Base-by-base conservation (phyloP, 1,284 basidiomycete species). In the Sanghuangporus sanghuang region DNA sequence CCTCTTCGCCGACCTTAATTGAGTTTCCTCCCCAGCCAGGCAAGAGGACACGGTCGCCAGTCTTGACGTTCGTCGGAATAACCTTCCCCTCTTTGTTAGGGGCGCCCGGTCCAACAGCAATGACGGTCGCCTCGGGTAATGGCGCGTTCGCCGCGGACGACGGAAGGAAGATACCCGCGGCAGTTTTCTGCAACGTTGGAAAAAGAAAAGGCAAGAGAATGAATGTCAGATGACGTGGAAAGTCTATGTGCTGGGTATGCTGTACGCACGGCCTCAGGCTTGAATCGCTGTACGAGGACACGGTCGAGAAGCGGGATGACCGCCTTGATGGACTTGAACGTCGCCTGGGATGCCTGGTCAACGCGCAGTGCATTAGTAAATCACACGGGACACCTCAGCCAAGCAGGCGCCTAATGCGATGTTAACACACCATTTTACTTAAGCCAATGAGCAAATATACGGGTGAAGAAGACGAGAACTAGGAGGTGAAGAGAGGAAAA, bases 1-100 rank as follows among this genome's bases (percentile, higher is more conserved):
- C 95, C 74, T 98, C 96, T 38, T 99, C 96, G 64, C 95, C 96
- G 61, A 99, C 87, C 79, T 98, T 99, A 79, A 99, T 96, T 18
- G 92, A 77, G 76, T 90, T 95, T 16, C 96, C 96, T 63, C 96
- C 96, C 93, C 96, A 99, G 27, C 92, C 92, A 7, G 96, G 96
- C 5, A 99, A 81, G 60, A 99, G 81, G 8, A 98, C 95, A 46
- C 92, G 85, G 80, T 98, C 96, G 55, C 96, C 96, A 36, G 89
- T 82, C 79, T 92, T 87, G 63, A 98, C 95, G 44, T 80, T 77
- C 27, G 88, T 85, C 11, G 95, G 92, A n/a, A 90, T 77, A 18
- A 96, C 65, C 42, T 83, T 77, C 54, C 96, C 96, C 6, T 94
- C 86, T 80, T 94, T 93, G 81, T 92, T 86, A 36, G 87, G 88